phyloP scores from a whole-genome alignment of 169 alveolate genomes.

The Amoebophrya sp. region DNA sequence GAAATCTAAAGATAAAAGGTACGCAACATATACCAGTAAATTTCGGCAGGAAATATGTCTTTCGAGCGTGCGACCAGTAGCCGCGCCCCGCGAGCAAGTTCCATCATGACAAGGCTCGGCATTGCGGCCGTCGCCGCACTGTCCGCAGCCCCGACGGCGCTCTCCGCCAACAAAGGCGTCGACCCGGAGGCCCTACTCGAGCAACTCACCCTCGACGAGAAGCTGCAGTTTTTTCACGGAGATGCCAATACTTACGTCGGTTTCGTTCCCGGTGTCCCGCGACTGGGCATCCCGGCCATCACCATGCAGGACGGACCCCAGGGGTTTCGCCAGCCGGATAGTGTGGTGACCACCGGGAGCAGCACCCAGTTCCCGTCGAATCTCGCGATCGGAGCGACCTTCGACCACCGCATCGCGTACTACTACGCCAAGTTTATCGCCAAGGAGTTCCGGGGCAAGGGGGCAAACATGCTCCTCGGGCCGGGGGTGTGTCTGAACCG shows the following conservation, averaged over 20 bases:
- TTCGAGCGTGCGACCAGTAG: too few relatives aligned
- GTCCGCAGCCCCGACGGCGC: too few relatives aligned
- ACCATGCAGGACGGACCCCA: background rate
- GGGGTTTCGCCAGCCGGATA: background rate
- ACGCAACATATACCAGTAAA: too few relatives aligned
- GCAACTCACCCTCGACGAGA: background rate
- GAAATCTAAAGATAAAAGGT: too few relatives aligned
- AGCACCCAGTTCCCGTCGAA: background rate
- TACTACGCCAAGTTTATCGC: background rate
- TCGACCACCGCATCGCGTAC: background rate
- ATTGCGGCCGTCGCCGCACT: too few relatives aligned
- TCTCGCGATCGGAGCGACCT: background rate
- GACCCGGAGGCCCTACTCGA: background rate
- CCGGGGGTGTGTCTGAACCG: background rate
- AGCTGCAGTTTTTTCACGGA: constrained; percentile 10
- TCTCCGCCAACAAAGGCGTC: background rate
- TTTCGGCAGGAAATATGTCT: too few relatives aligned
- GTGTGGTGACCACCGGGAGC: background rate
- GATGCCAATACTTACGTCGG: background rate
- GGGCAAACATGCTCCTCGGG: background rate
- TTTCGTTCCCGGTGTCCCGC: background rate
- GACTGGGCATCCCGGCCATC: background rate
- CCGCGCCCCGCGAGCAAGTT: too few relatives aligned
- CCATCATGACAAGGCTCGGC: too few relatives aligned
- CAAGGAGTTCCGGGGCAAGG: constrained; percentile 10